Percentiles rank a stretch among this genome's conserved stretches.
Evolutionary conservation across 78 protist genomes (phyloP).

Genomic region (Dictyostelium firmibasis): DNA sequence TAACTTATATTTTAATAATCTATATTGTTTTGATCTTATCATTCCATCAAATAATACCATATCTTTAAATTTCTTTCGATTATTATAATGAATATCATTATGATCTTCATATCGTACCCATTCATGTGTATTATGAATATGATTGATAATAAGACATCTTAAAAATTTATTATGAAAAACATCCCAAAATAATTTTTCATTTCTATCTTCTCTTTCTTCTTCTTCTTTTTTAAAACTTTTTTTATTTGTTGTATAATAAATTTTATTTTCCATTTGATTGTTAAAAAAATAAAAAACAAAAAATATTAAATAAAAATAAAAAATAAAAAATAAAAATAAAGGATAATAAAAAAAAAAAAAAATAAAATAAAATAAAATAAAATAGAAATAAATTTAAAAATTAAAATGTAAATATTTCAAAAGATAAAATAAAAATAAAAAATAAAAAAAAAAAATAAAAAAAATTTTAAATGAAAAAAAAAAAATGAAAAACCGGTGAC

Average conservation of each 20-base stretch:
- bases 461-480: too few relatives aligned
- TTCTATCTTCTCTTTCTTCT: background rate
- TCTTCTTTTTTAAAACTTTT: background rate
- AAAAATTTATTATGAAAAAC: background rate
- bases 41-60: background rate
- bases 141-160: background rate
- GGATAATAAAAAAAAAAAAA: too few relatives aligned
- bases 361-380: too few relatives aligned
- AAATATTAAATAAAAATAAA: too few relatives aligned
- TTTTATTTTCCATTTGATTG: background rate
- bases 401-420: too few relatives aligned
- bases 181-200: background rate
- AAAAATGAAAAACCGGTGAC: too few relatives aligned
- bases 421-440: too few relatives aligned
- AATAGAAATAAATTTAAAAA: too few relatives aligned
- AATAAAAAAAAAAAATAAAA: too few relatives aligned
- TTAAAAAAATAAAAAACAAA: too few relatives aligned
- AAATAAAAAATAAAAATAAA: too few relatives aligned
- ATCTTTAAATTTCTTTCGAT: background rate
- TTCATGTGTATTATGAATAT: background rate
- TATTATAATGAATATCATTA: background rate
- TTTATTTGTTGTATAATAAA: too few relatives aligned
- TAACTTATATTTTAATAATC: background rate
- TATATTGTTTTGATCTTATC: background rate
- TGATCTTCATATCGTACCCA: background rate